These are phyloP conservation scores for Nidula niveotomentosa DNA, from an alignment of 1,284 basidiomycete genomes.

Conservation along the genomic window DNA sequence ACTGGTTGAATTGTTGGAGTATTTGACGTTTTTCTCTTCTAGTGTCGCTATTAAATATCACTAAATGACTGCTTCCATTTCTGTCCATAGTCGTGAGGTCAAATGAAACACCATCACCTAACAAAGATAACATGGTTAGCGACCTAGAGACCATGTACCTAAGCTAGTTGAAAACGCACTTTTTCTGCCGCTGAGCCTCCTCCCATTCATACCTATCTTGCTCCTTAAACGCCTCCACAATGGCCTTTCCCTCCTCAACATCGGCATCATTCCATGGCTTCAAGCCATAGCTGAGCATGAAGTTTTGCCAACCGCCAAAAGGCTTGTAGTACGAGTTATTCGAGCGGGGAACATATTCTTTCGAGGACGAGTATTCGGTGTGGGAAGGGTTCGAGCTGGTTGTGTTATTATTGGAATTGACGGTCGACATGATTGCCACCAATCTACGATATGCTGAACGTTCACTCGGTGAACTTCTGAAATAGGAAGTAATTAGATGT, in stretches of 20 bases:
- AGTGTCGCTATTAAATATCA: not conserved
- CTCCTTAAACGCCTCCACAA: not conserved
- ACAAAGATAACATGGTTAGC: not conserved
- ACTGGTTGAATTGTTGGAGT: too few relatives aligned
- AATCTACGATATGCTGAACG: too few relatives aligned
- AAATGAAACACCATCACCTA: not conserved
- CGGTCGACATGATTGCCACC: too few relatives aligned
- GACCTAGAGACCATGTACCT: not conserved
- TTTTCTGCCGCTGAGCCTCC: not conserved
- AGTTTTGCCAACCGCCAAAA: not conserved
- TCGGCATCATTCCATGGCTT: not conserved
- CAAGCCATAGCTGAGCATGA: not conserved
- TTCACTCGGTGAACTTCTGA: too few relatives aligned
- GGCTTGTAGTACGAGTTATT: not conserved
- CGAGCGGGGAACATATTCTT: too few relatives aligned
- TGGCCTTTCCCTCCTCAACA: not conserved
- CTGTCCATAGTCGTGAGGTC: not conserved
- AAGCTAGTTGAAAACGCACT: not conserved
- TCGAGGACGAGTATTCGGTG: too few relatives aligned
- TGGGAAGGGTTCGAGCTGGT: too few relatives aligned
- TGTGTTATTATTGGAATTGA: too few relatives aligned
- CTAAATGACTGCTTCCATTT: not conserved
- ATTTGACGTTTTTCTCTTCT: not conserved
- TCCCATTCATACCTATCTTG: not conserved
- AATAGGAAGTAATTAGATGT: too few relatives aligned